Base-by-base conservation (phyloP, 345 rosid species). In the Lepidium africanum region DNA sequence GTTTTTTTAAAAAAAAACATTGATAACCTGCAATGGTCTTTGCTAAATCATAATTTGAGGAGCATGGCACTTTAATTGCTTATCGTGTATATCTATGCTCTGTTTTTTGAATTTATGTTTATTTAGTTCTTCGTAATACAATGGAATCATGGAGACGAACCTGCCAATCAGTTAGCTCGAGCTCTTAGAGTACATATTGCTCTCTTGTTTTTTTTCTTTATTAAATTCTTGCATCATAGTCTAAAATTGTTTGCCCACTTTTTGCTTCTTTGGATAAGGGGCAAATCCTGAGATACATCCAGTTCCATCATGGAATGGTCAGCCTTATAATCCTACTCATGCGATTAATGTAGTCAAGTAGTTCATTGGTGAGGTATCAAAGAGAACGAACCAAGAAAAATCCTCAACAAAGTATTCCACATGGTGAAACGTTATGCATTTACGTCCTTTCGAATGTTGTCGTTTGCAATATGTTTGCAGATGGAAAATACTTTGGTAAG, bases 181-280 rank as follows among this genome's bases (percentile, higher is more conserved):
- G 40, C 62, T 70, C 6, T 53, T 47, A 40, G 70, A 72, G 48
- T 46, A 40, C 54, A 16, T 50, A 36, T 19, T 63, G 54, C 39
- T 55, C 56, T 63, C 45, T 56, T 37, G 54, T 33, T 33, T 8
- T 9, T 49, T 32, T 27, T 32, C 4, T 59, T 10, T 25, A 0
- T 1, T 4, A 2, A 14, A 3, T 15, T 32, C 16, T 39, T 41
- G 53, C 45, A 41, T 53, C 63, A 11, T 73, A 66, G 67, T 65
- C 72, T 73, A 65, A 58, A 71, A 17, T 16, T 42, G 56, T 66
- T 66, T 65, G 66, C 43, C 59, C 46, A n/a, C 65, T 46, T 53
- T 61, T 69, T 54, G 37, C 61, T 68, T 50, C 51, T 78, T 71
- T 71, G 63, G 45, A 59, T 56, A 75, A 67, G 73, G 81, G 70